Evolutionary conservation across 768 basidiomycete genomes (phyloP), one percentile per base, ranked within the genome.

Genomic region (Pleurotus cornucopiae): DNA sequence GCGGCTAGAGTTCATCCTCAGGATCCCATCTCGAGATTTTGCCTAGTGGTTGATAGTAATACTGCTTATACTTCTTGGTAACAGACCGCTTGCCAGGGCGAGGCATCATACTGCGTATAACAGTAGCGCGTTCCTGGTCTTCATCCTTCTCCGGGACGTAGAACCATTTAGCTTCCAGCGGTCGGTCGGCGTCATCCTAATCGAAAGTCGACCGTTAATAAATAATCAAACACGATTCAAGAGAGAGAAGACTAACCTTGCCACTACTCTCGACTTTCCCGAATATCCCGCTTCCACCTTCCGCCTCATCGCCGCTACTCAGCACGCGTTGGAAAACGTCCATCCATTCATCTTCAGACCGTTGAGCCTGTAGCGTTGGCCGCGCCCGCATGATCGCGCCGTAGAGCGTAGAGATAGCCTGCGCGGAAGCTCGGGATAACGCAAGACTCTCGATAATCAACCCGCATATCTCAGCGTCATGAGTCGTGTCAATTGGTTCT

Each of bases 31-130:
- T 73, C 44, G 82, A 80, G 20, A 86, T 83, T 71, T 87, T 90
- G 26, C 73, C 85, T 58, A 91, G 69, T 6, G 89, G 89, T 25
- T 78, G 76, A 72, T 84, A 91, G 70, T 91, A 92, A 71, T 92
- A 92, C 67, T 89, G 86, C 68, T 91, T 91, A 59, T 86, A 88
- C 71, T 89, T 86, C 78, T 86, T 90, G 67, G 88, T 91, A 69
- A 83, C 87, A 46, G 72, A 84, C 54, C 89, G 72, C 70, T 90
- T 91, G 54, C 76, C 86, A 18, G 84, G 79, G 12, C 86, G 81
- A 1, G 87, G 87, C 87, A 89, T 88, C 76, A 89, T 83, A 58
- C 82, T 84, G 63, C 74, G 69, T 55, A 91, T 80, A 57, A 89
- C 68, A 61, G 73, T 67, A 26, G 88, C 88, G n/a, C 88, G 76